phyloP scores from a whole-genome alignment of 495 filamentous ascomycete genomes.

The Talaromyces nanjingensis region DNA sequence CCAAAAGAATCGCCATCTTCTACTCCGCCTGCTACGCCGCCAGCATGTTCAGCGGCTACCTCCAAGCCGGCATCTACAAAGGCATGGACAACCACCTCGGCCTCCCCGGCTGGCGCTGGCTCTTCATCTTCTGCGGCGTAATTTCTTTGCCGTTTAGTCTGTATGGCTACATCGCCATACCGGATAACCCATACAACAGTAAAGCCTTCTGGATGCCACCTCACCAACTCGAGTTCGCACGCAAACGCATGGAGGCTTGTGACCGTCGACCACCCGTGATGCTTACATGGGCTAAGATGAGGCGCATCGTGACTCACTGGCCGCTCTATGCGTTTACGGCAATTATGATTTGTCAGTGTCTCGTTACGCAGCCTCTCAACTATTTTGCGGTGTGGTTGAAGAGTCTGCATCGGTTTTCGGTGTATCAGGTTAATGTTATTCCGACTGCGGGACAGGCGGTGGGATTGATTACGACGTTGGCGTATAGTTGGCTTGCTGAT shows the following conservation, averaged over 20 bases:
- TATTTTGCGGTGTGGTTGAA: constrained; percentile 9
- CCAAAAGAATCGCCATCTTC: constrained; percentile 38
- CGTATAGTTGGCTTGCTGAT: constrained; percentile 9
- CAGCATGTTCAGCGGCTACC: constrained; percentile 27
- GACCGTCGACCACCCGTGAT: constrained; percentile 2
- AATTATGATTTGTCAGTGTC: constrained; percentile 5
- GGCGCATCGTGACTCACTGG: constrained; percentile 7
- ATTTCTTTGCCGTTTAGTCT: constrained; percentile 12
- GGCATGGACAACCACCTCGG: constrained; percentile 49
- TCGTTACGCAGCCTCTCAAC: constrained; percentile 6
- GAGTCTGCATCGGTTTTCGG: constrained; percentile 7
- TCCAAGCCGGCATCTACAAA: constrained; percentile 28
- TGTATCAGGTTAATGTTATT: constrained; percentile 9
- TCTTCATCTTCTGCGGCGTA: constrained; percentile 47
- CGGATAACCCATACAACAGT: constrained; percentile 6
- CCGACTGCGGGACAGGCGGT: constrained; percentile 5
- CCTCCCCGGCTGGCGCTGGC: constrained; percentile 60
- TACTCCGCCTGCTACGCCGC: constrained; percentile 31
- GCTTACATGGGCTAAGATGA: constrained; percentile 7
- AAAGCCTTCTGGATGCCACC: constrained; percentile 3
- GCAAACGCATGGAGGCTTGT: constrained; percentile 6
- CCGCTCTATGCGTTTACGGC: constrained; percentile 9
- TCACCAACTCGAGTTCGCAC: background rate
- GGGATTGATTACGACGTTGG: constrained; percentile 4
- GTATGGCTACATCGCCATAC: constrained; percentile 8